Evolutionary conservation across 73 alveolate genomes (phyloP).

Genomic region (Paramecium caudatum): DNA sequence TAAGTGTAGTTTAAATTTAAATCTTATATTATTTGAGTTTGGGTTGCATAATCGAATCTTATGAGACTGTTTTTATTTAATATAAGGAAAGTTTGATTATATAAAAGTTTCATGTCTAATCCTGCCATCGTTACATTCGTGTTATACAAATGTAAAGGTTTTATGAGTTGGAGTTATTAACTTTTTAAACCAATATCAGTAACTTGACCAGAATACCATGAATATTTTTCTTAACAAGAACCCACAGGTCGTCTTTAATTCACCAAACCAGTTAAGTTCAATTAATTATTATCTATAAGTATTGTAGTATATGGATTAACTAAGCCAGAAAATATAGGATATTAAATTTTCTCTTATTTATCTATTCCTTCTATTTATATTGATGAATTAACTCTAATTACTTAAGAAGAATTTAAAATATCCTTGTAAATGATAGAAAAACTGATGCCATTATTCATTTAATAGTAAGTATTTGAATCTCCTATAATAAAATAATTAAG

Average conservation of each 20-base stretch:
- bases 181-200: background rate
- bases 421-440: slow-evolving; percentile 4
- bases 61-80: background rate
- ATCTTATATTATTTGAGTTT: background rate
- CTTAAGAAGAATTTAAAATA: background rate
- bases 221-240: background rate
- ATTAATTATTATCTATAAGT: background rate
- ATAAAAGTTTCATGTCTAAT: background rate
- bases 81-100: background rate
- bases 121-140: background rate
- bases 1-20: background rate
- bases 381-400: background rate
- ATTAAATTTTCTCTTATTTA: background rate
- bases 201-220: slow-evolving; percentile 18
- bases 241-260: slow-evolving; percentile 1
- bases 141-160: background rate
- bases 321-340: background rate
- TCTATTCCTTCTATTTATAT: background rate
- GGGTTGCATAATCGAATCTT: background rate
- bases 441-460: background rate
- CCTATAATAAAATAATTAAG: background rate
- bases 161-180: background rate
- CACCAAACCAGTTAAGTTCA: background rate
- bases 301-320: slow-evolving; percentile 33
- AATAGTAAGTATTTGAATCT: background rate